Conservation (phyloP, 1,284 basidiomycete species). For the Thelephora terrestris region DNA sequence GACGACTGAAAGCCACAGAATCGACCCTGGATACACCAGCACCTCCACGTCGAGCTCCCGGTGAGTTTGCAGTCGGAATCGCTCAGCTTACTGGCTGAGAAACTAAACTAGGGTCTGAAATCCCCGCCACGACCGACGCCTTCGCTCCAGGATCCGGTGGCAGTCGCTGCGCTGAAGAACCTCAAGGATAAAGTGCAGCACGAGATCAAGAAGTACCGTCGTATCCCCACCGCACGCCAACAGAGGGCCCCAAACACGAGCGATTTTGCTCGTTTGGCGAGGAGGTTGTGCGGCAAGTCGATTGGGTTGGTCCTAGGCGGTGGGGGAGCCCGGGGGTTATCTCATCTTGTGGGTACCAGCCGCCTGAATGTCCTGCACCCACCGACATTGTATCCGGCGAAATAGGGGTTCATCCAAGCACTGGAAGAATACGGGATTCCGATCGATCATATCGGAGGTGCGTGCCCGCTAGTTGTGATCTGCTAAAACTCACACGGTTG, state of each 20-base stretch:
- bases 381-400: slow-evolving; percentile 2
- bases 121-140: slow-evolving; percentile 51
- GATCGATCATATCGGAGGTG: slow-evolving; percentile 83
- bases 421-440: slow-evolving; percentile 89
- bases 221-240: slow-evolving; percentile 57
- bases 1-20: slow-evolving; percentile 36
- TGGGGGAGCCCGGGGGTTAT: slow-evolving; percentile 90
- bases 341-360: slow-evolving; percentile 64
- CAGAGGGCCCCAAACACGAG: slow-evolving; percentile 73
- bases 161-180: slow-evolving; percentile 83
- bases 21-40: slow-evolving; percentile 91
- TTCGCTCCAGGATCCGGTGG: slow-evolving; percentile 73
- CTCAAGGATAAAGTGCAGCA: slow-evolving; percentile 88
- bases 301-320: slow-evolving; percentile 94
- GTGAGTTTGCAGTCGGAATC: slow-evolving; percentile 30
- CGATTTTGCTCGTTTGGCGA: slow-evolving; percentile 89
- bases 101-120: slow-evolving; percentile 42
- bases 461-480: slow-evolving; percentile 9
- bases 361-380: slow-evolving; percentile 4
- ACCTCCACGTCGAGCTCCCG: slow-evolving; percentile 83
- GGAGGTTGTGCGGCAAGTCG: slow-evolving; percentile 86
- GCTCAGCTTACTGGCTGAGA: neutral
- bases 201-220: slow-evolving; percentile 79
- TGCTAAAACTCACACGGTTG: neutral
- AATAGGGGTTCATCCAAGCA: slow-evolving; percentile 79